Evolutionary conservation across 2,329 filamentous ascomycete genomes (phyloP), one percentile per base, ranked within the genome.

Genomic region (Gnomoniopsis smithogilvyi): DNA sequence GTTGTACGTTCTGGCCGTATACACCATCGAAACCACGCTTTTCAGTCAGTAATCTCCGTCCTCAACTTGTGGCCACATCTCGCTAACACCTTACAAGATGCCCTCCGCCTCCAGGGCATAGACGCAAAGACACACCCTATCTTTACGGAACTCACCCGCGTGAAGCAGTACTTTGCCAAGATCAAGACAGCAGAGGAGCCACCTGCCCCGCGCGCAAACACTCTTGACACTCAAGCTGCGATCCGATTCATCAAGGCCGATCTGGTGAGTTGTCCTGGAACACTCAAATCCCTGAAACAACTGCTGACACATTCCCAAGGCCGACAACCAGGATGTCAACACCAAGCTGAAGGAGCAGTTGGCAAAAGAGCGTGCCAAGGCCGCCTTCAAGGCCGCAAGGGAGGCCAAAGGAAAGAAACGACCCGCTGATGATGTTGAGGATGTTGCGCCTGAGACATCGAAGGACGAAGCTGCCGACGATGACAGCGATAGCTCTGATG

Each of bases 141-240:
- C 60, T 95, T 92, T 74, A 82, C 83, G 60, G 95, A 99, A 77
- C 82, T 99, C 63, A 88, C 86, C 60, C 87, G 95, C 58, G 88
- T 98, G 56, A 92, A 88, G 73, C 89, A 92, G 70, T 98, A 98
- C 73, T 96, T 96, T 74, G 86, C 84, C 61, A 99, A 98, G 78
- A 94, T 98, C 71, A 91, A 95, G 69, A 78, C 80, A 15, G 82
- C 86, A 3, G 92, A 97, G 73, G 81, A 79, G 7, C 82, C 84
- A 1, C 80, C 82, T 3, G 73, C 77, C 55, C 78, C 84, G 67
- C 80, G 82, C 34, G 78, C 73, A 46, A 69, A 74, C 61, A 81
- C 77, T 1, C 76, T 91, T 63, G 84, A 97, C 69, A 93, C 90
- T 66, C 84, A 85, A 64, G 93, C 92, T 6, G 90, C 91, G 15